These are phyloP conservation scores for Peronospora belbahrii DNA, from an alignment of 352 stramenopile species.

Conservation along the genomic window DNA sequence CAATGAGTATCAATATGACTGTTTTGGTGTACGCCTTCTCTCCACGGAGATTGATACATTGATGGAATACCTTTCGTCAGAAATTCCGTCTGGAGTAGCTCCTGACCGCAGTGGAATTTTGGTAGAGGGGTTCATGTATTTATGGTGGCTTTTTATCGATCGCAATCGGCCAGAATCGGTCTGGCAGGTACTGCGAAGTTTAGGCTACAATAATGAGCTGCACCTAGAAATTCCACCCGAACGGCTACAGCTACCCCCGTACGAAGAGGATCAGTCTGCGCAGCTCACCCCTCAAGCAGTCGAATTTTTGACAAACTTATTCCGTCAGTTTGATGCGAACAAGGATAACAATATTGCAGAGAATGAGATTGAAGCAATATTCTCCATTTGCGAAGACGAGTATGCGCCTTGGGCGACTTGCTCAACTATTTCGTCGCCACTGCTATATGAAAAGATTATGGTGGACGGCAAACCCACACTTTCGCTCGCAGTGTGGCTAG, in stretches of 20 bases:
- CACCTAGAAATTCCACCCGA: constrained; percentile 68
- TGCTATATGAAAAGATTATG: constrained; percentile 47
- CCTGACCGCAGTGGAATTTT: constrained; percentile 56
- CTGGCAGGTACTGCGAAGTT: constrained; percentile 77
- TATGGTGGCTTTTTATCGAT: constrained; percentile 86
- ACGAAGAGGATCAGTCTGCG: constrained; percentile 69
- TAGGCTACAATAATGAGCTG: constrained; percentile 80
- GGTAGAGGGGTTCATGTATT: constrained; percentile 72
- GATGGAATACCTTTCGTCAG: constrained; percentile 69
- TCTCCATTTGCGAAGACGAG: constrained; percentile 75
- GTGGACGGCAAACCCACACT: constrained; percentile 48
- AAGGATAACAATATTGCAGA: constrained; percentile 67
- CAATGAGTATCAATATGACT: constrained; percentile 86
- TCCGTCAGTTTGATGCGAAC: constrained; percentile 79
- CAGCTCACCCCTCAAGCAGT: constrained; percentile 61
- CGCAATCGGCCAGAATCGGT: constrained; percentile 83
- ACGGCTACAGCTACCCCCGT: constrained; percentile 38
- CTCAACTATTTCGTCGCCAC: constrained; percentile 42
- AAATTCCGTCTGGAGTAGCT: constrained; percentile 57
- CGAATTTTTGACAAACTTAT: constrained; percentile 66
- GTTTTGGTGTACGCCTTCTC: constrained; percentile 77
- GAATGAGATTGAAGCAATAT: constrained; percentile 70
- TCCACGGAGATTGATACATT: constrained; percentile 80
- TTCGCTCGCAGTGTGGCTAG: constrained; percentile 53
- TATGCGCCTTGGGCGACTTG: constrained; percentile 61